A percentile compares a stretch with the other conserved stretches of the same genome.
phyloP scores from a whole-genome alignment of 257 asterid species.

The Jacaranda mimosifolia region DNA sequence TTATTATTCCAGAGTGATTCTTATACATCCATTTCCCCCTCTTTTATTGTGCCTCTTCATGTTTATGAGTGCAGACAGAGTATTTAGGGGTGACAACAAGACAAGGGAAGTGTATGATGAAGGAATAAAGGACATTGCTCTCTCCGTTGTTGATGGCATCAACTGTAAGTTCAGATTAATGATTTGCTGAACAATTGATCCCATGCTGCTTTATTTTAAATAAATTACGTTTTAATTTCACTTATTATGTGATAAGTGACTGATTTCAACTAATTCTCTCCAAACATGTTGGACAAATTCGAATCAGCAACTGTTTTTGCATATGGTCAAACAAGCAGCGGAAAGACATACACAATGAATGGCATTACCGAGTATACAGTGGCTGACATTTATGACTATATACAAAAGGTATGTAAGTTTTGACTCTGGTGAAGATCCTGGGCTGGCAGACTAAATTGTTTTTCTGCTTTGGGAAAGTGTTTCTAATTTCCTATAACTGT shows the following conservation, averaged over 20 bases:
- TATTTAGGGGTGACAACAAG: slow-evolving; percentile 84
- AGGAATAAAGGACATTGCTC: slow-evolving; percentile 88
- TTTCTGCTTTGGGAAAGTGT: neutral
- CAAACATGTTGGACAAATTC: slow-evolving; percentile 40
- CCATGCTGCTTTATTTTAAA: neutral
- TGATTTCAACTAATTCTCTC: slow-evolving; percentile 36
- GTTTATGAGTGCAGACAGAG: slow-evolving; percentile 67
- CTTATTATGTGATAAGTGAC: neutral
- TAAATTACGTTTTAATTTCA: neutral
- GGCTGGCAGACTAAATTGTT: slow-evolving; percentile 7
- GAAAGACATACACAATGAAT: slow-evolving; percentile 99
- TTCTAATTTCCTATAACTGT: neutral
- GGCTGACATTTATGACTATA: slow-evolving; percentile 65
- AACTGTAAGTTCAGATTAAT: slow-evolving; percentile 77
- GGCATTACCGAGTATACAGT: slow-evolving; percentile 96
- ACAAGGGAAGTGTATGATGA: slow-evolving; percentile 89
- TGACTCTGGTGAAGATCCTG: slow-evolving; percentile 15
- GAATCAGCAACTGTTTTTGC: slow-evolving; percentile 94
- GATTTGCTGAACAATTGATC: slow-evolving; percentile 30
- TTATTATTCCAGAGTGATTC: neutral
- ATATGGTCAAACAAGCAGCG: slow-evolving; percentile 99
- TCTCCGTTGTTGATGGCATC: slow-evolving; percentile 88
- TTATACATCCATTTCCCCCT: slow-evolving; percentile 3
- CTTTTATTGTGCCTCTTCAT: slow-evolving; percentile 23
- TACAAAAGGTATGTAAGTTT: slow-evolving; percentile 46